Conservation (phyloP, 306 rosid genomes). For the Calophaca sinica region DNA sequence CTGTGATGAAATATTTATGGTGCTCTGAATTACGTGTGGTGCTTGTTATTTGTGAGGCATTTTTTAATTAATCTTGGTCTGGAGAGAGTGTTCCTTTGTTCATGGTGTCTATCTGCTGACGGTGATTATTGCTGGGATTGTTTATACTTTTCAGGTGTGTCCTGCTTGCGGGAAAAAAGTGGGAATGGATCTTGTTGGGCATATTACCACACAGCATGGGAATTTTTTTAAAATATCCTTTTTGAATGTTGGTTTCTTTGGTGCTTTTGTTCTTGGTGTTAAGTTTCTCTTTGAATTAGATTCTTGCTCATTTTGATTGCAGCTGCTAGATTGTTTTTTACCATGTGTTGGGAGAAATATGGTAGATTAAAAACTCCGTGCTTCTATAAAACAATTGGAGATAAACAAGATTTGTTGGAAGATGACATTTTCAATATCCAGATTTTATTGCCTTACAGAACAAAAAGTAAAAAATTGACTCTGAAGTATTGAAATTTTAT, state of each 20-base stretch:
- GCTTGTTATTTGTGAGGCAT: background rate
- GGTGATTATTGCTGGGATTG: constrained; percentile 6
- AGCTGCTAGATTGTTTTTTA: background rate
- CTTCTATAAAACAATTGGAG: background rate
- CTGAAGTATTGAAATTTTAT: background rate
- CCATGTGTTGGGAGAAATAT: background rate
- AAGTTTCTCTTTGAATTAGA: background rate
- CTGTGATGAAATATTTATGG: background rate
- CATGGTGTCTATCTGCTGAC: constrained; percentile 33
- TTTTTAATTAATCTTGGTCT: background rate
- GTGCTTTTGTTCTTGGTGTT: constrained; percentile 2
- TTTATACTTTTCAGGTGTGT: constrained; percentile 68
- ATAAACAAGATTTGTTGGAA: background rate
- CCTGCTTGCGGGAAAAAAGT: constrained; percentile 76
- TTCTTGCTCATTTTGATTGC: constrained; percentile 24
- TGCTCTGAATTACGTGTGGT: background rate
- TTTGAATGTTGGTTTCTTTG: constrained; percentile 32
- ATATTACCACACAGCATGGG: constrained; percentile 80
- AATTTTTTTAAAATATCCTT: constrained; percentile 89
- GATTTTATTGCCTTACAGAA: background rate
- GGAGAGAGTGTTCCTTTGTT: constrained; percentile 5
- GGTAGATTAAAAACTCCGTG: no score
- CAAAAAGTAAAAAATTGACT: background rate
- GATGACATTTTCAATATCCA: background rate
- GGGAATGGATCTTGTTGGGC: constrained; percentile 79